phyloP scores from a whole-genome alignment of 2,329 filamentous ascomycete genomes.

The Exophiala sp. region DNA sequence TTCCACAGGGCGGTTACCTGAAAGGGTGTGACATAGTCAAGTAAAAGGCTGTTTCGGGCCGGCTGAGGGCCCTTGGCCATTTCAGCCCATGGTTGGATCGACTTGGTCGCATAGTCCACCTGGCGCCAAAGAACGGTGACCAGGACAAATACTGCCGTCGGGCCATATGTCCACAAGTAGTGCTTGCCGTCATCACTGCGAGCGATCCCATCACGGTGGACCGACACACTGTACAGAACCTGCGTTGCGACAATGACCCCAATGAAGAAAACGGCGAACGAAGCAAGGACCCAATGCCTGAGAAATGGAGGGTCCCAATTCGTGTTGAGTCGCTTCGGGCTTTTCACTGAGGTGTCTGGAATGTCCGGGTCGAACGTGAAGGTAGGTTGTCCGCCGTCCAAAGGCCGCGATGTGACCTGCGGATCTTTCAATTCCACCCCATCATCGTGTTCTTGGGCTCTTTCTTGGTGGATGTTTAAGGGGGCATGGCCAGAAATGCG shows the following conservation, averaged over 20 bases:
- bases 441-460: too few relatives aligned
- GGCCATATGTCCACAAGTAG: constrained; percentile 24
- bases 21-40: constrained; percentile 24
- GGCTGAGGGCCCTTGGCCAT: constrained; percentile 19
- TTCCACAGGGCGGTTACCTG: constrained; percentile 18
- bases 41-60: constrained; percentile 20
- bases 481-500: too few relatives aligned
- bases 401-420: too few relatives aligned
- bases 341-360: too few relatives aligned
- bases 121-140: constrained; percentile 23
- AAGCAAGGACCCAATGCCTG: constrained; percentile 15
- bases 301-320: constrained; percentile 19
- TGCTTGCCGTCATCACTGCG: constrained; percentile 13
- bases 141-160: constrained; percentile 20
- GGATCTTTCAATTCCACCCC: too few relatives aligned
- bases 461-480: too few relatives aligned
- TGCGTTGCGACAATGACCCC: constrained; percentile 17
- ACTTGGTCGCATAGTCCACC: constrained; percentile 23
- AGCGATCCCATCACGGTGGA: constrained; percentile 14
- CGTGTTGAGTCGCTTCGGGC: not conserved
- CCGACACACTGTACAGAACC: constrained; percentile 19
- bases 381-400: too few relatives aligned
- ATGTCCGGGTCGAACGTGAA: too few relatives aligned
- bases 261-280: constrained; percentile 17
- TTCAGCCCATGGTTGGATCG: constrained; percentile 24